phyloP scores from a whole-genome alignment of 2,329 filamentous ascomycete genomes.

The Aureobasidium leucospermi region DNA sequence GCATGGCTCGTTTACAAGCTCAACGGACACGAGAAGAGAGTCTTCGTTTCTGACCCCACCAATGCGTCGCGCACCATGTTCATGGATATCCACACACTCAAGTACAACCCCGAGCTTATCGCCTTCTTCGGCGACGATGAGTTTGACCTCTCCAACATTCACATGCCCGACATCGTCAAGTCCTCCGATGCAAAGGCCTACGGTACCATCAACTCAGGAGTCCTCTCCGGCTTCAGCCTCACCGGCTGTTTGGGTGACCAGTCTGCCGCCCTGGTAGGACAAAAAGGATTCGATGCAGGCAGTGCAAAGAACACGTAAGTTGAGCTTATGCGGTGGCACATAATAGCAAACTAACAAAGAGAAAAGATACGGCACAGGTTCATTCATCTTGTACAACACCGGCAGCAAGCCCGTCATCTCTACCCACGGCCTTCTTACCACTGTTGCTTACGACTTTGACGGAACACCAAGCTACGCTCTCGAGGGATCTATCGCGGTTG shows the following conservation, averaged over 20 bases:
- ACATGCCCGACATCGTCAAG: constrained; percentile 73
- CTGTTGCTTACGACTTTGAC: constrained; percentile 78
- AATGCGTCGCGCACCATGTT: constrained; percentile 93
- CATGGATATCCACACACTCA: constrained; percentile 73
- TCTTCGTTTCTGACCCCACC: constrained; percentile 77
- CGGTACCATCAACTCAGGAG: constrained; percentile 57
- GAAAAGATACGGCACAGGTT: constrained; percentile 55
- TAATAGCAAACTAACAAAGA: neutral
- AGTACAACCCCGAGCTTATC: constrained; percentile 72
- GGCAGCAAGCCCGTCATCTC: constrained; percentile 80
- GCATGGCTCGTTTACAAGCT: constrained; percentile 81
- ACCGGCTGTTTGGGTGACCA: constrained; percentile 84
- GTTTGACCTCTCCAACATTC: constrained; percentile 63
- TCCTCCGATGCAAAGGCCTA: constrained; percentile 70
- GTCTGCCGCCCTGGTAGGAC: constrained; percentile 73
- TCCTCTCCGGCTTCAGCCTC: constrained; percentile 63
- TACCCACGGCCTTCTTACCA: constrained; percentile 73
- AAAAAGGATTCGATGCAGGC: constrained; percentile 64
- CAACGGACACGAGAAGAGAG: constrained; percentile 62
- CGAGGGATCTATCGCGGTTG: constrained; percentile 73
- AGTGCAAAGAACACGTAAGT: constrained; percentile 84
- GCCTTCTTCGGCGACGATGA: constrained; percentile 58
- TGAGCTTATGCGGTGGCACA: neutral
- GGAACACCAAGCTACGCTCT: constrained; percentile 66
- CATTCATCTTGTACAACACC: constrained; percentile 84